These are phyloP conservation scores for Haematococcus lacustris DNA, from an alignment of 139 green algal species.

Conservation along the genomic window DNA sequence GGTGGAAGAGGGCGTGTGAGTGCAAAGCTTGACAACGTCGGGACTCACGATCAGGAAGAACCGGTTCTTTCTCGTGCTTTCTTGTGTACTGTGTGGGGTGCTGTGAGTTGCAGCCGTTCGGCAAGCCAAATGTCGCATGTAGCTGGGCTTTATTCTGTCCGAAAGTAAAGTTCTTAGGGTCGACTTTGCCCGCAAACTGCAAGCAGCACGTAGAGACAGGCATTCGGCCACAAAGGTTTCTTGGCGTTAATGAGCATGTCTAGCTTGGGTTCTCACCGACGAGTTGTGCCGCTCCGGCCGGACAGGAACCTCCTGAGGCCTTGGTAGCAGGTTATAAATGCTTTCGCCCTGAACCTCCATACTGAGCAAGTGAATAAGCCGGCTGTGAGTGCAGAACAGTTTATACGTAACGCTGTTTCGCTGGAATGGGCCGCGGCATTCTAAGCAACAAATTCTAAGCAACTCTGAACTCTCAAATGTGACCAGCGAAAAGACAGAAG, in stretches of 20 bases:
- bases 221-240: background rate
- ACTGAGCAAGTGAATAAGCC: background rate
- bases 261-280: constrained; percentile 18
- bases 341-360: constrained; percentile 42
- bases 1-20: too few species aligned
- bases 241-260: background rate
- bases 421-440: too few species aligned
- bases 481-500: too few species aligned
- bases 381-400: too few species aligned
- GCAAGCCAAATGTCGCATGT: constrained; percentile 47
- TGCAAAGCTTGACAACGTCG: too few species aligned
- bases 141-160: constrained; percentile 25
- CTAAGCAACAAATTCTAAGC: too few species aligned
- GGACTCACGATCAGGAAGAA: constrained; percentile 64
- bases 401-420: too few species aligned
- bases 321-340: constrained; percentile 60
- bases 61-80: constrained; percentile 54
- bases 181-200: constrained; percentile 21
- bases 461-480: too few species aligned
- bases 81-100: constrained; percentile 31
- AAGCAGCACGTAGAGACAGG: background rate
- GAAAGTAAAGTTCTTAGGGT: constrained; percentile 24
- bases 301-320: constrained; percentile 27
- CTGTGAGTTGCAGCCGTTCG: constrained; percentile 33
- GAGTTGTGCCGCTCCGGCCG: constrained; percentile 43